These are phyloP conservation scores for Colletotrichum orbiculare DNA, from an alignment of 2,329 filamentous ascomycete genomes.

Conservation along the genomic window DNA sequence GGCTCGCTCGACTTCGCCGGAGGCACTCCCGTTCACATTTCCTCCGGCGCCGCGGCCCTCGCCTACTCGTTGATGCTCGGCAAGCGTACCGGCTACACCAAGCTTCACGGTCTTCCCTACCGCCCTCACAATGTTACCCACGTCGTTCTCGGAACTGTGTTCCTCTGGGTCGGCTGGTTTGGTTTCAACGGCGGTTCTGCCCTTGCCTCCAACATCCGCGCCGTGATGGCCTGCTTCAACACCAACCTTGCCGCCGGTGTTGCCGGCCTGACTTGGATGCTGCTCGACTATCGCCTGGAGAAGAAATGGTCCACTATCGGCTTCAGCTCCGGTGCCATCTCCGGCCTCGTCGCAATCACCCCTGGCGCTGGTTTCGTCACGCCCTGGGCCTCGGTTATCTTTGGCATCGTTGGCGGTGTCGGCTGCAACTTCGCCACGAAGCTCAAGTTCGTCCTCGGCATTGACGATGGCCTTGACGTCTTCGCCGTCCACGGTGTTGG, in stretches of 20 bases:
- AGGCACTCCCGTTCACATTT: conserved; percentile 80
- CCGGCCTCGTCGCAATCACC: conserved; percentile 90
- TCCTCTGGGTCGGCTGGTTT: conserved; percentile 96
- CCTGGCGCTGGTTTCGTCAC: conserved; percentile 88
- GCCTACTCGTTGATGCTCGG: conserved; percentile 81
- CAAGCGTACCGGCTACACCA: conserved; percentile 72
- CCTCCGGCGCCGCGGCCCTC: conserved; percentile 76
- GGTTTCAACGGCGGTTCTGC: conserved; percentile 94
- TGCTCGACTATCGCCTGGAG: conserved; percentile 91
- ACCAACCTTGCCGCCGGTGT: conserved; percentile 88
- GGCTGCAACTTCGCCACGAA: conserved; percentile 89
- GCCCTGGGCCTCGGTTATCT: conserved; percentile 68
- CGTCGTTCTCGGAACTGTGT: conserved; percentile 77
- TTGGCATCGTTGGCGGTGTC: conserved; percentile 69
- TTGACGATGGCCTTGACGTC: conserved; percentile 90
- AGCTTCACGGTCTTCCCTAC: conserved; percentile 71
- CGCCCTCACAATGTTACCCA: conserved; percentile 80
- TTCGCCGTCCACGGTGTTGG: conserved; percentile 91
- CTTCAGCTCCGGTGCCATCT: conserved; percentile 91
- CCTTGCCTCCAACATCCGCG: conserved; percentile 83
- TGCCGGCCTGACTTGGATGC: conserved; percentile 84
- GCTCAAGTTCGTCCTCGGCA: conserved; percentile 77
- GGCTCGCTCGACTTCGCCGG: conserved; percentile 80
- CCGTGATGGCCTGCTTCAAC: conserved; percentile 88
- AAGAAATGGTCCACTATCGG: conserved; percentile 94